Evolutionary conservation across 1,284 basidiomycete species (phyloP), one percentile per base, ranked within the genome.

Genomic region (Microbotryum violaceum): DNA sequence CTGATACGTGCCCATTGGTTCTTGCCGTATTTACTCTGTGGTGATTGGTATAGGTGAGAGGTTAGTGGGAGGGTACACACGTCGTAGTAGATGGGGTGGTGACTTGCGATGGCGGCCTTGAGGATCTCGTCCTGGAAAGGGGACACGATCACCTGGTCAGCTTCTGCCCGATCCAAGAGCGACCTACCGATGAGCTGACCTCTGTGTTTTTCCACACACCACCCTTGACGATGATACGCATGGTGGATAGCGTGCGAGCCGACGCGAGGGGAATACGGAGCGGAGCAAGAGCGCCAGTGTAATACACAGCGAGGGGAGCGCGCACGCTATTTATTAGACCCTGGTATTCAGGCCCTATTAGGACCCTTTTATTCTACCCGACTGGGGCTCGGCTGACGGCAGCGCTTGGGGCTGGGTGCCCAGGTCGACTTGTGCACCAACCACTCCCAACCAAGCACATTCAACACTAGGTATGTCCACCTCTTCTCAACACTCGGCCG

Each of bases 1-100:
- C 92, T 97, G 75, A 99, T 98, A 73, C 94, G 91, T 27, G 96
- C 94, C 93, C 93, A 92, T 81, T 92, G 89, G 74, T 97, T 96
- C 80, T 71, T 71, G 49, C 71, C 70, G 52, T 72, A 71, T 64
- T 70, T 63, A 20, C 58, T 56, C 54, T 58, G 55, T 21, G 20
- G 2, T 31, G 31, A 31, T 7, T 16, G 20, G 8, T 23, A 20
- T 29, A 51, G 20, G n/a, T 20, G 9, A 10, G 6, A 8, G 8
- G 50, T 52, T 6, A 50, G 52, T 6, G 3, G 4, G 31, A 31
- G 21, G 25, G 21, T 23, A n/a, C 5, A 8, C 6, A 4, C 6
- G 5, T 6, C 16, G 27, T n/a, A 1, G 8, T 10, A 47, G 20
- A n/a, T 2, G 20, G 52, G 16, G 12, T 20, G n/a, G 37, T 7